A percentile compares a stretch with the other conserved stretches of the same genome.
Evolutionary conservation across 495 filamentous ascomycete species (phyloP).

Genomic region (Podospora bellae-mahoneyi): DNA sequence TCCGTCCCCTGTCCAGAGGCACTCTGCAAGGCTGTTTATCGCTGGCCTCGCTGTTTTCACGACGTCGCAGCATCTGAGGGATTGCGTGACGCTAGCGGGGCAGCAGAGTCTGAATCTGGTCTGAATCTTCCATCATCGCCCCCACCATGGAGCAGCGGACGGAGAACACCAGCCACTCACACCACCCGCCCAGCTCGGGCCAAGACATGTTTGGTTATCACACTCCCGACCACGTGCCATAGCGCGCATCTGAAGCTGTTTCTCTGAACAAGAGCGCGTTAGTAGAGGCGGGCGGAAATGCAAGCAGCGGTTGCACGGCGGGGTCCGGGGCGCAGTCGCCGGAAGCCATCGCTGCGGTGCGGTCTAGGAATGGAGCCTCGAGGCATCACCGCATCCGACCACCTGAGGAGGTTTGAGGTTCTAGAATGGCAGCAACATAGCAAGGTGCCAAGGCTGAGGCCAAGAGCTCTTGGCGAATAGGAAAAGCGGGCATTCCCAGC

Average conservation of each 20-base stretch:
- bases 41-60: neutral
- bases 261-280: neutral
- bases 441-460: slow-evolving; percentile 1
- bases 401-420: neutral
- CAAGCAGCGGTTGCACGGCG: neutral
- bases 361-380: neutral
- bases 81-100: slow-evolving; percentile 5
- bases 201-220: slow-evolving; percentile 5
- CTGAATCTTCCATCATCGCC: slow-evolving; percentile 4
- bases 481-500: slow-evolving; percentile 1
- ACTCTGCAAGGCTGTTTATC: slow-evolving; percentile 4
- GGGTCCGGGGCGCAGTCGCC: neutral
- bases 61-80: slow-evolving; percentile 1
- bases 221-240: slow-evolving; percentile 9
- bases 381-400: neutral
- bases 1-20: neutral
- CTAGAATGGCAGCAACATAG: neutral
- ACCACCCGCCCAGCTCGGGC: slow-evolving; percentile 8
- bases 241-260: neutral
- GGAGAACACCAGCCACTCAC: slow-evolving; percentile 9
- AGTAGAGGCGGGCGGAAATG: neutral
- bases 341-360: neutral
- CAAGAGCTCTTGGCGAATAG: neutral
- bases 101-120: neutral
- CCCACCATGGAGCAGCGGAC: neutral